Base-by-base conservation (phyloP, 176 grass and related monocot genomes). In the Neostapfia colusana region DNA sequence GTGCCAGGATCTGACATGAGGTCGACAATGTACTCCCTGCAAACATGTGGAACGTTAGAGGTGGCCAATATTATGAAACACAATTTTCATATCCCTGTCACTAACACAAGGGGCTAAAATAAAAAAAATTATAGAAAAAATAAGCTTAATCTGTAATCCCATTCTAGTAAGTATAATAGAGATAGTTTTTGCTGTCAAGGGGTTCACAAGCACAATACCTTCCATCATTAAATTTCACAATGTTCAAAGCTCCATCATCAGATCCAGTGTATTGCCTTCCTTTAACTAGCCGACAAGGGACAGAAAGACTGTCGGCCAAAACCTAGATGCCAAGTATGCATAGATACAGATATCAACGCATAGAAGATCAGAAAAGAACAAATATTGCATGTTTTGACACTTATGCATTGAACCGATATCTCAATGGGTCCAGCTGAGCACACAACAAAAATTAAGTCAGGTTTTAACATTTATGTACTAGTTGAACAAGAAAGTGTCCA, bases 221-320 rank as follows among this genome's bases (percentile, higher is more conserved):
- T 88, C 91, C 95, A 80, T 98, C 91, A 82, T 86, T 93, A 82
- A 99, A 85, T 88, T 95, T 99, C 69, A 95, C 85, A 71, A 94
- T 90, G 89, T 85, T 88, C 70, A 99, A 78, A 76, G 95, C 95
- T 28, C 91, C 91, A 81, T 99, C 95, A 75, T 90, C 87, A 65
- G 95, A 99, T 85, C 91, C 95, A 77, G 89, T 99, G 85, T 95
- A 92, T 56, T 95, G 77, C 63, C 91, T 95, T 72, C 92, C 95
- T 87, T 90, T 99, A 51, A 95, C 80, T 75, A 99, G 83, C 65
- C 89, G 95, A 25, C 92, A 95, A 74, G 89, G 92, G 82, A 95
- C 72, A 58, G 71, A 83, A 75, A 92, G 75, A 83, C 79, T 90
- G 89, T 99, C 89, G 41, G 92, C 89, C 67, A 99, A 92, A 82